Conservation (phyloP, 2,329 filamentous ascomycete genomes). For the Endocalyx cinctus region DNA sequence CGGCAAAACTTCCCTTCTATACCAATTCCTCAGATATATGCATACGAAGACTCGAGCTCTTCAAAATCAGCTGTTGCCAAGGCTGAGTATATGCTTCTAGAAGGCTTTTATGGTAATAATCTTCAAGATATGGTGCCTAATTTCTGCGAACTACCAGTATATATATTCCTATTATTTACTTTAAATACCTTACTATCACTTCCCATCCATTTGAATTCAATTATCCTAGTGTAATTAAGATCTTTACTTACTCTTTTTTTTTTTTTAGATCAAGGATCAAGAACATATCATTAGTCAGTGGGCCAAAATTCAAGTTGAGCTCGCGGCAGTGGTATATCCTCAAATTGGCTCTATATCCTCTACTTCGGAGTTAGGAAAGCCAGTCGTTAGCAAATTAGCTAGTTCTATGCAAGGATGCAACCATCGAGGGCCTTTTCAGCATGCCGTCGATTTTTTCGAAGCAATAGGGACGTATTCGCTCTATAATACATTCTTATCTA, state of each 20-base stretch:
- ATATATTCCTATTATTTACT: too few species aligned
- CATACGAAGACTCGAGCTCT: constrained; percentile 6
- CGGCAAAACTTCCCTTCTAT: constrained; percentile 3
- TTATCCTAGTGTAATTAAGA: too few species aligned
- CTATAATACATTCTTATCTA: too few species aligned
- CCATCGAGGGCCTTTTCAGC: too few species aligned
- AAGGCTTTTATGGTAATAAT: constrained; percentile 11
- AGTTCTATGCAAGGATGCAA: too few species aligned
- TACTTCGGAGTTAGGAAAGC: too few species aligned
- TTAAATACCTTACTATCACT: too few species aligned
- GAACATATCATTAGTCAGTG: constrained; percentile 11
- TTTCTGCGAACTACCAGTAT: constrained; percentile 7
- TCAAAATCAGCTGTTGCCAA: constrained; percentile 1
- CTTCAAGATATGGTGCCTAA: constrained; percentile 7
- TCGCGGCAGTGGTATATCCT: constrained; percentile 16
- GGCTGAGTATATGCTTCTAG: constrained; percentile 8
- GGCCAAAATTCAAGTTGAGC: constrained; percentile 12
- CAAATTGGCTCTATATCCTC: too few species aligned
- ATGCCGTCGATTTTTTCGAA: too few species aligned
- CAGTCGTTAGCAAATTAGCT: constrained; percentile 15
- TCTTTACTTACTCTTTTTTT: too few species aligned
- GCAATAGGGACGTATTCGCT: too few species aligned
- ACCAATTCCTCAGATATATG: constrained; percentile 6
- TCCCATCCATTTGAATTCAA: too few species aligned
- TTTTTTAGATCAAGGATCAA: constrained; percentile 5